Evolutionary conservation across 2,329 filamentous ascomycete species (phyloP).

Genomic region (Cryphonectria parasitica): DNA sequence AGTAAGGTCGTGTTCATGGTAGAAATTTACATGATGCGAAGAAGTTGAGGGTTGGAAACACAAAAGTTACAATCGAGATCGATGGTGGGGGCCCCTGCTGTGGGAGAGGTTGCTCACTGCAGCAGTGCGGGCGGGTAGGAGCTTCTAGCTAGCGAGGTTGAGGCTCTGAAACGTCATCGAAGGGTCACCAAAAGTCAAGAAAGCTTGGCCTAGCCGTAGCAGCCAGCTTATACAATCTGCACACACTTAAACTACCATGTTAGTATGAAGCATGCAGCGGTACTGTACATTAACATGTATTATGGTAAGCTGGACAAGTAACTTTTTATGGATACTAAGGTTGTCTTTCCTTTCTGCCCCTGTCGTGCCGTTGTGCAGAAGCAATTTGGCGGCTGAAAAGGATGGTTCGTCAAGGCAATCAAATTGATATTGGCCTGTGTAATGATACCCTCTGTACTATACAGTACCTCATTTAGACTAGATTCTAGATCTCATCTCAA

Average conservation of each 20-base stretch:
- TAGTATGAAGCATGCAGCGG: not conserved
- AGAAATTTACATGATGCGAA: constrained; percentile 21
- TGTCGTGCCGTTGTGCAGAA: not conserved
- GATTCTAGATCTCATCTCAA: not conserved
- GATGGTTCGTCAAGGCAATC: not conserved
- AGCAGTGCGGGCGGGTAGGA: not conserved
- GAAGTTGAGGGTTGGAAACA: not conserved
- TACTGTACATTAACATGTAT: not conserved
- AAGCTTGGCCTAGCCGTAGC: not conserved
- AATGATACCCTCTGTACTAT: not conserved
- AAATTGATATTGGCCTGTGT: not conserved
- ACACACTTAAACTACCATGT: not conserved
- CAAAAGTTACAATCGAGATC: too few species aligned
- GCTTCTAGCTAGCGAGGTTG: not conserved
- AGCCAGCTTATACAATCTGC: not conserved
- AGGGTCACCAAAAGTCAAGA: not conserved
- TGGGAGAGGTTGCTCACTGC: not conserved
- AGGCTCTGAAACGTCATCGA: constrained; percentile 9
- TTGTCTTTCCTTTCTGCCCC: not conserved
- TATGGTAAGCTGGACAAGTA: too few species aligned
- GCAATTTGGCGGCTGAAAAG: not conserved
- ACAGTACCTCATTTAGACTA: not conserved
- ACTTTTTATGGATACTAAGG: not conserved
- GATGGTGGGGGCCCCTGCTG: constrained; percentile 14
- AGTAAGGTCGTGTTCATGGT: constrained; percentile 26